A percentile compares a stretch with the other conserved stretches of the same genome.
Evolutionary conservation across 352 stramenopile species (phyloP).

Genomic region (Pythium insidiosum): DNA sequence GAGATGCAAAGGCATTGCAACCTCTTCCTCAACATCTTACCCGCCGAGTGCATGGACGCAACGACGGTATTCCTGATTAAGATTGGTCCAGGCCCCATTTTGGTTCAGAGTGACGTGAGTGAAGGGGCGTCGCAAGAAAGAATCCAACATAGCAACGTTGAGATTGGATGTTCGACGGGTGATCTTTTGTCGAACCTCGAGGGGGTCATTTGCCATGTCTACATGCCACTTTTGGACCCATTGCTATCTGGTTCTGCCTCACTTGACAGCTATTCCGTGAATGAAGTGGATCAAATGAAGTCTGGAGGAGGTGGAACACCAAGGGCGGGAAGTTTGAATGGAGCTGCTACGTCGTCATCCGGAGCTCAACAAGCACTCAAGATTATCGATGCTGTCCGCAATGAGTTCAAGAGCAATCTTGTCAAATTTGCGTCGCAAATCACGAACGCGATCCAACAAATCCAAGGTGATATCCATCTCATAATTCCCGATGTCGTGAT

Average conservation of each 20-base stretch:
- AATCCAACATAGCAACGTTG: slow-evolving; percentile 56
- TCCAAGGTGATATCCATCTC: slow-evolving; percentile 91
- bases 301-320: slow-evolving; percentile 1
- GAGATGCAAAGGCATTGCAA: slow-evolving; percentile 52
- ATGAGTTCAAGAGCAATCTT: slow-evolving; percentile 87
- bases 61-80: slow-evolving; percentile 81
- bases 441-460: slow-evolving; percentile 89
- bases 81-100: slow-evolving; percentile 37
- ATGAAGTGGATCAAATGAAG: background rate
- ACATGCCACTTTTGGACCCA: slow-evolving; percentile 80
- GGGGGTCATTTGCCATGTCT: slow-evolving; percentile 84
- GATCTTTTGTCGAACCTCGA: slow-evolving; percentile 80
- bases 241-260: slow-evolving; percentile 55
- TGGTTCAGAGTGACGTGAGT: slow-evolving; percentile 18
- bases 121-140: slow-evolving; percentile 24
- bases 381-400: slow-evolving; percentile 75
- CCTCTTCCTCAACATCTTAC: slow-evolving; percentile 60
- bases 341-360: slow-evolving; percentile 1
- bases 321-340: background rate
- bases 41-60: slow-evolving; percentile 45
- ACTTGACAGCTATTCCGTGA: no score
- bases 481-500: slow-evolving; percentile 90
- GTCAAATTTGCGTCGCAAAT: slow-evolving; percentile 92
- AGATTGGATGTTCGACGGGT: slow-evolving; percentile 85
- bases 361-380: slow-evolving; percentile 54